Evolutionary conservation across 176 grass and related monocot species (phyloP).

Genomic region (Hsuehochloa calcarea): DNA sequence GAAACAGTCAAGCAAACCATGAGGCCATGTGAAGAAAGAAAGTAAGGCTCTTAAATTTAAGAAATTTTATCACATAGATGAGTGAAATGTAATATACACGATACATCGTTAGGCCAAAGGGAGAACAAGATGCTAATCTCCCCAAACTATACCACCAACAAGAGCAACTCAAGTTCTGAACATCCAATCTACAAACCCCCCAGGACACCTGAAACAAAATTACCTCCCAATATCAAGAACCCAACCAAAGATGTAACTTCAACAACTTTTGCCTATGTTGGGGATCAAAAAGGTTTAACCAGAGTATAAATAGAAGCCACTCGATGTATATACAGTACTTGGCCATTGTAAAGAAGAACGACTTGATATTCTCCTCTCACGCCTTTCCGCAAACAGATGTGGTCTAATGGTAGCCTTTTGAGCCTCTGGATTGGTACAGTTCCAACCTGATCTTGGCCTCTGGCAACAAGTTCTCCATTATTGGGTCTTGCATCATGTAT

Average conservation of each 20-base stretch:
- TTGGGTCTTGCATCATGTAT: conserved; percentile 75
- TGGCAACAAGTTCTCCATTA: conserved; percentile 67
- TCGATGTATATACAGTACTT: conserved; percentile 50
- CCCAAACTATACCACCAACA: conserved; percentile 52
- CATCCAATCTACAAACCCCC: conserved; percentile 29
- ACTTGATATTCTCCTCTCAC: conserved; percentile 31
- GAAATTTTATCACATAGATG: conserved; percentile 33
- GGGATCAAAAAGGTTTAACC: conserved; percentile 43
- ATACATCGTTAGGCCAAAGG: conserved; percentile 44
- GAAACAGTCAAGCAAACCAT: conserved; percentile 24
- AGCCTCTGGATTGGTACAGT: conserved; percentile 82
- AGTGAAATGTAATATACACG: conserved; percentile 51
- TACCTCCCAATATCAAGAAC: conserved; percentile 29
- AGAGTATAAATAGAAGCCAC: conserved; percentile 40
- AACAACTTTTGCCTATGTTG: conserved; percentile 28
- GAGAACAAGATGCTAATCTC: conserved; percentile 50
- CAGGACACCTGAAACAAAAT: conserved; percentile 42
- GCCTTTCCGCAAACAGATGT: conserved; percentile 27
- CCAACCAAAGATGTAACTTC: conserved; percentile 37
- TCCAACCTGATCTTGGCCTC: conserved; percentile 90
- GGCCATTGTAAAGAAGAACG: conserved; percentile 47
- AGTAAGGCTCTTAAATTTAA: neutral
- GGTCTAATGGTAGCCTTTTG: conserved; percentile 76
- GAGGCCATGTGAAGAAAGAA: conserved; percentile 4
- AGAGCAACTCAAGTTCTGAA: conserved; percentile 46